Conservation (phyloP, 148 eudicot species). For the Rhododendron molle region DNA sequence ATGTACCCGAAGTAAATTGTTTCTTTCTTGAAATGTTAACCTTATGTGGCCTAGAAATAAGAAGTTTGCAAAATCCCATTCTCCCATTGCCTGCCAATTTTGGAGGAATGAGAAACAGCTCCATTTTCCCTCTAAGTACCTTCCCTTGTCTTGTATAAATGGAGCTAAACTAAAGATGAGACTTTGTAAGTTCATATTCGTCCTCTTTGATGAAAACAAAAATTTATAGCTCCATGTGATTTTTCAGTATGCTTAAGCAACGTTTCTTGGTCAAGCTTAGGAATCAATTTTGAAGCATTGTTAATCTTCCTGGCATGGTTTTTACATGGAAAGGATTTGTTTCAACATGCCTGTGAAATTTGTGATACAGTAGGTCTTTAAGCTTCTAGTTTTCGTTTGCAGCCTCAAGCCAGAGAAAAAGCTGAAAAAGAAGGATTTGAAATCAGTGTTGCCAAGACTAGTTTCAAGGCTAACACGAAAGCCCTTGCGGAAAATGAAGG, state of each 20-base stretch:
- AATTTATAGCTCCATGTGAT: background rate
- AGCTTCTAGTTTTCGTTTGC: conserved; percentile 18
- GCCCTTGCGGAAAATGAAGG: conserved; percentile 99
- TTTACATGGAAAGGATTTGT: background rate
- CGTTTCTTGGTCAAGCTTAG: background rate
- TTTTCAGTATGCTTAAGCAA: background rate
- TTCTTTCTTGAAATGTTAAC: background rate
- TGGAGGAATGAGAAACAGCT: background rate
- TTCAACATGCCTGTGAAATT: background rate
- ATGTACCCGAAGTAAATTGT: background rate
- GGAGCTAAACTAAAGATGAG: background rate
- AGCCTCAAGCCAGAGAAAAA: conserved; percentile 98
- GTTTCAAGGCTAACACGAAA: conserved; percentile 99
- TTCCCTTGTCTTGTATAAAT: background rate
- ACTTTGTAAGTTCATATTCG: background rate
- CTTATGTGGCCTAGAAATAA: background rate
- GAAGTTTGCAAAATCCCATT: background rate
- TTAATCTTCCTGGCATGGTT: background rate
- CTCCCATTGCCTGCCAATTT: background rate
- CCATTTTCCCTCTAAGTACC: background rate
- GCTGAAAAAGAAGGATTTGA: conserved; percentile 93
- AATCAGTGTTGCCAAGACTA: conserved; percentile 82
- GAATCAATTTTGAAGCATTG: background rate
- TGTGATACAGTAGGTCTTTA: background rate
- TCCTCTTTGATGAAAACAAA: background rate